These are phyloP conservation scores for Barnettozyma populi DNA, from an alignment of 805 yeast species.

Conservation along the genomic window DNA sequence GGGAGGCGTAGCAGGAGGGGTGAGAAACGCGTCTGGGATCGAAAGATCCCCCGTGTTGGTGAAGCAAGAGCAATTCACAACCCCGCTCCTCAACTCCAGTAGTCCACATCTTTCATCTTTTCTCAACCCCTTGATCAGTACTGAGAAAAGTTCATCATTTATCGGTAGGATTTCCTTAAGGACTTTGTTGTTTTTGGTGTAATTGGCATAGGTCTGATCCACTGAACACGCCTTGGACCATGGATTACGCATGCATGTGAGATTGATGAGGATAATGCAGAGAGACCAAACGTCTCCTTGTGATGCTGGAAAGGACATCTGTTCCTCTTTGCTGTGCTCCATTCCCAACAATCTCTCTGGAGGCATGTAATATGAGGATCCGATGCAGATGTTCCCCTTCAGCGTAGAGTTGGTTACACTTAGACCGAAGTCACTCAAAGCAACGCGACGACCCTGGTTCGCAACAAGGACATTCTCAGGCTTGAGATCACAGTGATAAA, in stretches of 20 bases:
- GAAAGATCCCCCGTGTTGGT: constrained; percentile 20
- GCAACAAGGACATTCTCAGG: constrained; percentile 87
- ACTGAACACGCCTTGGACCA: constrained; percentile 76
- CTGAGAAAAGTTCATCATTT: constrained; percentile 50
- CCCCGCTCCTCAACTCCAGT: constrained; percentile 17
- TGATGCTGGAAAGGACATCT: constrained; percentile 50
- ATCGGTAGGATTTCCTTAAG: constrained; percentile 68
- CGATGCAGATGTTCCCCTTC: constrained; percentile 73
- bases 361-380: constrained; percentile 88
- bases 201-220: constrained; percentile 63
- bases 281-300: constrained; percentile 87
- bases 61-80: constrained; percentile 15
- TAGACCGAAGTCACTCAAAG: constrained; percentile 85
- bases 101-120: constrained; percentile 28
- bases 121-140: constrained; percentile 35
- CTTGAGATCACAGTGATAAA: constrained; percentile 90
- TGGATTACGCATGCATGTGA: constrained; percentile 81
- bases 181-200: constrained; percentile 47
- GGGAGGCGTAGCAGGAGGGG: background rate
- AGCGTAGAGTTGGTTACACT: constrained; percentile 58
- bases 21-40: constrained; percentile 8
- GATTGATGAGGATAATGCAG: constrained; percentile 73
- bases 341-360: constrained; percentile 64
- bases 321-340: constrained; percentile 25
- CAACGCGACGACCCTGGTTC: constrained; percentile 47